Conservation (phyloP, 2,329 filamentous ascomycete genomes). For the Xenoacremonium recifei region DNA sequence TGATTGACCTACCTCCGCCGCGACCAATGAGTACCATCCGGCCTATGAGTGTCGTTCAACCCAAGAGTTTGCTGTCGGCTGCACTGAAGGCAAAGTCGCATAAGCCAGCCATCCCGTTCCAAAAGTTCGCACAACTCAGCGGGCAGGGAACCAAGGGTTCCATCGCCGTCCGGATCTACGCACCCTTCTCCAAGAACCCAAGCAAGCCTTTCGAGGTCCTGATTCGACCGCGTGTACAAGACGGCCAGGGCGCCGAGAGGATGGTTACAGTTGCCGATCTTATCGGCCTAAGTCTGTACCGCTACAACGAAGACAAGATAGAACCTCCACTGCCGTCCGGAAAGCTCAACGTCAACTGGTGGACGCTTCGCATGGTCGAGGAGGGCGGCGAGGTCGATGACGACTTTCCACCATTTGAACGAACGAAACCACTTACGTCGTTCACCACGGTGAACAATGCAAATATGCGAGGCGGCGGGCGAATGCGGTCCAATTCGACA, state of each 20-base stretch:
- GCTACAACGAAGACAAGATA: slow-evolving; percentile 74
- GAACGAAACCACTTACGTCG: slow-evolving; percentile 70
- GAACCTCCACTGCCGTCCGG: slow-evolving; percentile 63
- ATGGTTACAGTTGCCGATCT: slow-evolving; percentile 73
- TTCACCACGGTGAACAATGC: slow-evolving; percentile 84
- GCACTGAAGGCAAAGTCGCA: slow-evolving; percentile 71
- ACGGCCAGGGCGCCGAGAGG: slow-evolving; percentile 59
- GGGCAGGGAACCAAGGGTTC: slow-evolving; percentile 78
- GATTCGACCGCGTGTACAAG: slow-evolving; percentile 67
- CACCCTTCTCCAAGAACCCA: slow-evolving; percentile 65
- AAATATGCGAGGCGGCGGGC: slow-evolving; percentile 62
- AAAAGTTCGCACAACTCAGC: slow-evolving; percentile 72
- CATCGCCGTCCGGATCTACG: slow-evolving; percentile 74
- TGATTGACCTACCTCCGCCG: slow-evolving; percentile 68
- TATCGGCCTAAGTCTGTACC: slow-evolving; percentile 77
- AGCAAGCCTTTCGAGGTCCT: slow-evolving; percentile 69
- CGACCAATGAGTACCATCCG: slow-evolving; percentile 63
- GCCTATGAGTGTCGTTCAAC: slow-evolving; percentile 65
- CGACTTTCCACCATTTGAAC: slow-evolving; percentile 76
- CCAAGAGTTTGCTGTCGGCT: slow-evolving; percentile 69
- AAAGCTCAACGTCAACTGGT: slow-evolving; percentile 77
- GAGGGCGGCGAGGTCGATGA: slow-evolving; percentile 83
- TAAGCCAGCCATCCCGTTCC: slow-evolving; percentile 69
- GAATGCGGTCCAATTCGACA: slow-evolving; percentile 67
- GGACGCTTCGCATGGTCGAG: slow-evolving; percentile 80